Evolutionary conservation across 805 yeast genomes (phyloP).

Genomic region (Saturnispora saitoi): DNA sequence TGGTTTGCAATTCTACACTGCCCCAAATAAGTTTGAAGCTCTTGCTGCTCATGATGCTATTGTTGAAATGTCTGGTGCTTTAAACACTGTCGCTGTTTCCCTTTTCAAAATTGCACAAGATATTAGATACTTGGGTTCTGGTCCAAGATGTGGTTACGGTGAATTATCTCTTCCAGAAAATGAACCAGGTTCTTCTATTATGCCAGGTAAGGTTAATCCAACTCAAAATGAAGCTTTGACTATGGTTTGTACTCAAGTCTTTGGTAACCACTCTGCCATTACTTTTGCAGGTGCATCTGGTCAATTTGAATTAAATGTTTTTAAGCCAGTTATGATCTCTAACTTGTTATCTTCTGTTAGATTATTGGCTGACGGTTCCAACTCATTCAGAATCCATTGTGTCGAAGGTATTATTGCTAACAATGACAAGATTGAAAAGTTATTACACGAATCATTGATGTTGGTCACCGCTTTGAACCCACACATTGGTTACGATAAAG

Average conservation of each 20-base stretch:
- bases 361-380: constrained; percentile 79
- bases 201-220: constrained; percentile 99
- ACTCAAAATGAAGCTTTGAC: constrained; percentile 98
- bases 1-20: constrained; percentile 83
- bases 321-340: constrained; percentile 92
- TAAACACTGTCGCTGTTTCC: constrained; percentile 90
- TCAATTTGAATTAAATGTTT: constrained; percentile 95
- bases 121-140: constrained; percentile 95
- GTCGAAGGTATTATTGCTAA: constrained; percentile 92
- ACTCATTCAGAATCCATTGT: constrained; percentile 90
- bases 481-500: constrained; percentile 95
- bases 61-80: constrained; percentile 95
- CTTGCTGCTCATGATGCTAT: constrained; percentile 98
- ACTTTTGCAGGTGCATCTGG: constrained; percentile 98
- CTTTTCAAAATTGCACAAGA: constrained; percentile 96
- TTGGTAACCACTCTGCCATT: constrained; percentile 92
- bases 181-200: constrained; percentile 98
- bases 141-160: constrained; percentile 99
- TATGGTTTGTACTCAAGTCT: constrained; percentile 96
- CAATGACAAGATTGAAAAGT: constrained; percentile 74
- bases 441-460: constrained; percentile 92
- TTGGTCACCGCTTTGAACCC: constrained; percentile 98
- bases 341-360: constrained; percentile 84
- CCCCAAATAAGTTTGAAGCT: constrained; percentile 98
- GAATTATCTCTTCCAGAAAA: constrained; percentile 93